Evolutionary conservation across 2,329 filamentous ascomycete genomes (phyloP), one percentile per base, ranked within the genome.

Genomic region (Fusarium caatingaense): DNA sequence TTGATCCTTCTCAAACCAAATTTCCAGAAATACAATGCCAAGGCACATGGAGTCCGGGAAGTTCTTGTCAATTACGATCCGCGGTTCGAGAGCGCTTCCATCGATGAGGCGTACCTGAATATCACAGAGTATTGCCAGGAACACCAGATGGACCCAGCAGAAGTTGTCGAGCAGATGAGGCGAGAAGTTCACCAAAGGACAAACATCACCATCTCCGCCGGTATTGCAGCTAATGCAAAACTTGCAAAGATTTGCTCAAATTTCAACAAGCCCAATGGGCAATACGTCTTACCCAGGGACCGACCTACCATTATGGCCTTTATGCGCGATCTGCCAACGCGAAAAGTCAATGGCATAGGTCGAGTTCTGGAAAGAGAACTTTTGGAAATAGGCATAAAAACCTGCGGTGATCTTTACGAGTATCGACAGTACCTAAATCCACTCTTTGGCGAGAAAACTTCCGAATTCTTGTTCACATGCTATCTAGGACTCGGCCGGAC

Each of bases 231-330:
- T 2, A 99, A 99, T 78, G 91, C 94, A 1, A 95, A 94, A 76
- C 85, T 99, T 16, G 95, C 96, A 30, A 99, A 99, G 80, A 97
- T 99, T 32, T 93, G 92, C 74, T 97, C 93, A 20, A 98, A 99
- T 77, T 89, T 92, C 78, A 98, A 98, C 80, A 99, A 99, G 77
- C 96, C 96, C 0, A 97, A 99, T 73, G 96, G 96, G 0, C 96
- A 98, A 76, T 98, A 92, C 73, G 81, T 88, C 12, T 83, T 98
- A 3, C 86, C 91, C 0, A 92, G 86, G 55, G 91, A 97, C 42
- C 87, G 94, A 12, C 81, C 83, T 27, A 86, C 88, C 1, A 93
- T 99, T 64, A 89, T 98, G 87, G 82, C 86, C 1, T 98, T 98
- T 76, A 97, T 98, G 92, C 86, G 87, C 13, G 87, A 91, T 30